phyloP scores from a whole-genome alignment of 2,329 filamentous ascomycete genomes.

The Colletotrichum sublineola region DNA sequence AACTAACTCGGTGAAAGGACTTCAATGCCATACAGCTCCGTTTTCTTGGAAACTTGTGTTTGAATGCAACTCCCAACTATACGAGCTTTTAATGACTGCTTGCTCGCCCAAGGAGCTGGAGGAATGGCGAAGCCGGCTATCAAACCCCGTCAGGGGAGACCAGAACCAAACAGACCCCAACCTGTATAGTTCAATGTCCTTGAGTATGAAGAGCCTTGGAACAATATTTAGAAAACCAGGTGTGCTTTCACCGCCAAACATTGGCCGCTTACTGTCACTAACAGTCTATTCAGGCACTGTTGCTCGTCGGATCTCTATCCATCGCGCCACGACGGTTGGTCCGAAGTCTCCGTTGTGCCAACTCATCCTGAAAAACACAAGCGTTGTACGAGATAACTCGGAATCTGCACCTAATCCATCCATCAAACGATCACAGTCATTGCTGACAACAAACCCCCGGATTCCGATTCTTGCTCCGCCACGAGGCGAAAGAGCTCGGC shows the following conservation, averaged over 20 bases:
- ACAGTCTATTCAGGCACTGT: conserved; percentile 63
- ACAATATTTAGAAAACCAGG: conserved; percentile 81
- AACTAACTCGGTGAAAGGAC: conserved; percentile 64
- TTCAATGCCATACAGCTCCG: conserved; percentile 88
- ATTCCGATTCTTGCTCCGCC: conserved; percentile 80
- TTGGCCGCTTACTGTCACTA: not conserved
- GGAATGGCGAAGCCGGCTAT: conserved; percentile 81
- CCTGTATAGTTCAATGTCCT: conserved; percentile 73
- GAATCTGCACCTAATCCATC: conserved; percentile 57
- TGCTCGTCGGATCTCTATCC: conserved; percentile 80
- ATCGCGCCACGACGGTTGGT: conserved; percentile 81
- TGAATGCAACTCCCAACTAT: conserved; percentile 79
- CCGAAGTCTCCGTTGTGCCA: conserved; percentile 77
- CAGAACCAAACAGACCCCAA: conserved; percentile 60
- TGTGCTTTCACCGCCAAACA: conserved; percentile 47
- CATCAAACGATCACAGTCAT: conserved; percentile 84
- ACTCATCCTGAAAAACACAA: conserved; percentile 89
- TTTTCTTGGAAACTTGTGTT: conserved; percentile 95
- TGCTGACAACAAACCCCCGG: conserved; percentile 74
- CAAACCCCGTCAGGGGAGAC: conserved; percentile 63
- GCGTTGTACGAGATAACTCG: conserved; percentile 70
- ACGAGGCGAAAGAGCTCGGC: conserved; percentile 79
- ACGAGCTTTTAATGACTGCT: conserved; percentile 88
- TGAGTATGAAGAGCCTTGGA: conserved; percentile 81
- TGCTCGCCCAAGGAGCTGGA: conserved; percentile 84